Evolutionary conservation across 257 asterid genomes (phyloP), one percentile per base, ranked within the genome.

Genomic region (Jasminum sambac): DNA sequence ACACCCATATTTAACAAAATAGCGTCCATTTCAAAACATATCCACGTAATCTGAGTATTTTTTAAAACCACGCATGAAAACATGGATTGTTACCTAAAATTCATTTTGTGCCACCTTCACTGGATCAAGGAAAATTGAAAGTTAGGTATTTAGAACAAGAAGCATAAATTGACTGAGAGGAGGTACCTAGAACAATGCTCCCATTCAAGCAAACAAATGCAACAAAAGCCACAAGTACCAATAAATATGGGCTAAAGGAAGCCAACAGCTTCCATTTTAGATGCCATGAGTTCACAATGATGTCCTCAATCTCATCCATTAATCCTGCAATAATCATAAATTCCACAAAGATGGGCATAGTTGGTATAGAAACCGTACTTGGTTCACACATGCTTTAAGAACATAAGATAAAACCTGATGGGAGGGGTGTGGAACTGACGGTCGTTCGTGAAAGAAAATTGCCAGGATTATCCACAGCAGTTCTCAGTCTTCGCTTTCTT

Each of bases 161-260:
- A 61, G 40, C 23, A 40, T 24, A 58, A 69, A 25, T 8, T 34
- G 34, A 57, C 19, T 11, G 17, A 41, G 63, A 69, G 75, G 34
- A 72, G 46, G 63, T 91, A 91, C 99, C 99, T 52, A 95, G 96
- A 75, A 91, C 97, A 38, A 95, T 88, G 79, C 96, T 81, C 80
- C 96, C 97, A 9, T 91, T 95, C 95, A 93, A 91, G 76, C 61
- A 72, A 59, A 89, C 95, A 80, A 91, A 95, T 67, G 85, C 88
- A 71, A 82, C 78, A 80, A 91, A 95, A 48, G 86, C 96, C 76
- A 76, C 69, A 57, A 85, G 68, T 67, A 89, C 79, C 69, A 80
- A 17, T 24, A 86, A 64, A 85, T 85, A 95, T 72, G 96, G 96
- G 80, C 90, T 77, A 72, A 87, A 80, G 39, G 84, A 75, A 80